Base-by-base conservation (phyloP, 768 basidiomycete genomes). In the Mycena albidolilacea region DNA sequence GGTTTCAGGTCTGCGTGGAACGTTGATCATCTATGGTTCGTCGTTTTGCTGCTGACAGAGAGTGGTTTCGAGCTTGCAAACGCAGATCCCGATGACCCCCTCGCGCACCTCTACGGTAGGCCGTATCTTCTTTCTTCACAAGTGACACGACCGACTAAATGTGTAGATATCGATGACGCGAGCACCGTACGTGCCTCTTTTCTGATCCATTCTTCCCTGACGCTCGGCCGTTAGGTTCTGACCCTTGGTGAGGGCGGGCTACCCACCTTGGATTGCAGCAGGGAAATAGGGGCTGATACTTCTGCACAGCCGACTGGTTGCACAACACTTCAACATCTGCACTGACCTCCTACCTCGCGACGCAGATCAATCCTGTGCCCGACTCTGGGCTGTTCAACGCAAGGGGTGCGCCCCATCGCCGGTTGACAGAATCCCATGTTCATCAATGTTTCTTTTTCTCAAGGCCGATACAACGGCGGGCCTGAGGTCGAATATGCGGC, bases 281-380 rank as follows among this genome's bases (percentile, higher is more conserved):
- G 48, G 17, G 19, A 1, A 35, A 60, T 14, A 21, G n/a, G 19
- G 14, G 50, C 50, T 64, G 37, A 64, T 52, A 39, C 10, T 83
- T 85, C 64, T 82, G 82, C 38, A 17, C 37, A 38, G 77, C 82
- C 0, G 86, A 87, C 54, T 75, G 73, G 76, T 72, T 67, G 65
- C 73, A 76, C 58, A 67, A 67, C 61, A 38, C 52, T 8, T 37
- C 75, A 2, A 44, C 43, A 5, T 2, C 48, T n/a, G 37, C 23
- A 9, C 52, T 73, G 7, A 54, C 39, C 12, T 55, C 63, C 2
- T 72, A 70, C 60, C 1, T 71, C 37, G 8, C 43, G 5, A 61
- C 61, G 15, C 43, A 69, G 17, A 54, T 69, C 46, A 69, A 70
- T 37, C 71, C 67, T 8, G 76, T 62, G 19, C 44, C 75, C 69